Base-by-base conservation (phyloP, 2,329 filamentous ascomycete genomes). In the Chaetomium sp. region DNA sequence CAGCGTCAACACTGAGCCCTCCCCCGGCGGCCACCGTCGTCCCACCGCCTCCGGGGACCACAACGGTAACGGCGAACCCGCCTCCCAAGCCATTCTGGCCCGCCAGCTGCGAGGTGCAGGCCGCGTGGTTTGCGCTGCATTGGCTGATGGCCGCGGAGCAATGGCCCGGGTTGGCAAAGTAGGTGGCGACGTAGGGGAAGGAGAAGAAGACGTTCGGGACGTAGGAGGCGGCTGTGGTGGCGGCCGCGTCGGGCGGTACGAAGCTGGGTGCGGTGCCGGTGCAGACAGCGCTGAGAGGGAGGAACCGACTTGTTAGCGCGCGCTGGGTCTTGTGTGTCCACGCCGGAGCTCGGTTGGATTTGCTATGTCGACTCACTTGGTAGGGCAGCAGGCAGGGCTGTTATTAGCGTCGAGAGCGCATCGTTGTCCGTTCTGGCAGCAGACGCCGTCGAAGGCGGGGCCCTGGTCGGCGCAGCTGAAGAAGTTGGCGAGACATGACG, bases 201-300 rank as follows among this genome's bases (percentile, higher is more conserved):
- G 83, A 80, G 73, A 87, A 88, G 74, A 83, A 87, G 29, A 77
- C 69, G 72, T 88, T 88, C 50, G 80, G 75, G 21, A 88, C 84
- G 71, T 80, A 86, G 38, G 84, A 84, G 23, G 78, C 77, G 23
- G 75, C 74, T 3, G 79, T 78, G 13, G 77, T 67, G 25, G 75
- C 69, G 27, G 75, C 69, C 33, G 74, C 72, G 13, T 75, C 75
- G 10, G 77, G 73, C 8, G 76, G 57, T 5, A 65, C 64, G 68
- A 73, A 74, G 65, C 67, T 75, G 19, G 82, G 80, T n/a, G 82
- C 83, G 33, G 79, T 80, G 57, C 84, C 84, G n/a, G 84, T 86
- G 70, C 84, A 86, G 23, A 85, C 78, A 35, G 80, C 81, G 61
- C 83, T 85, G 65, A 3, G n/a, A 51, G 42, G 16, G 61, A 65